Evolutionary conservation across 768 basidiomycete species (phyloP), one percentile per base, ranked within the genome.

Genomic region (Boletus sp.): DNA sequence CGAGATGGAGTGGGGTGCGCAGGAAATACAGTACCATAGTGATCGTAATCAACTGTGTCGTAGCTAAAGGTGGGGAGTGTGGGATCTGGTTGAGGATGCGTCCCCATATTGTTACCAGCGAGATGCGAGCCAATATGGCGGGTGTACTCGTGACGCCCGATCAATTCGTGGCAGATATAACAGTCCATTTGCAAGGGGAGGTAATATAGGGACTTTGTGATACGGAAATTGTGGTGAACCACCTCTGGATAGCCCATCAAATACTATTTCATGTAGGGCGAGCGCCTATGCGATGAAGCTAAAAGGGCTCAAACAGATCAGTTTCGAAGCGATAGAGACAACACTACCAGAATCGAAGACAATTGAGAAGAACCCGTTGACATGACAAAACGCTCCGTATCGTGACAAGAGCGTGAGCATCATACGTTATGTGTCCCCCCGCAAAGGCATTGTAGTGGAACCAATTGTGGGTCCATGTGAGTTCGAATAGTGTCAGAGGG

Each of bases 121-220:
- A 43, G 45, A 48, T 56, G 55, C 6, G 56, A 56, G 10, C 33
- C 39, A 40, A 57, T 6, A 55, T 66, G 65, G 13, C 7, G 47
- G 9, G 27, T 41, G 34, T 55, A 62, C n/a, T 67, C 45, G 38
- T 54, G 21, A 9, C 32, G 60, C 35, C 47, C 3, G 39, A 66
- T n/a, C 17, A n/a, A 6, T 17, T 38, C 13, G 27, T 49, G 42
- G 38, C 64, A 68, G 37, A 65, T 50, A 45, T 54, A 45, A 14
- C 64, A 66, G 57, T 53, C 30, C 55, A 67, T 59, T 41, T 30
- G 21, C 3, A 3, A 33, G 30, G 27, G 42, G 23, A 19, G 47
- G 29, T 0, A 23, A 29, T 25, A 17, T n/a, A 23, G 7, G 23
- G 50, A 17, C 6, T 14, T 19, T 32, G 35, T 19, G 52, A 35